Evolutionary conservation across 2,329 filamentous ascomycete species (phyloP).

Genomic region (Cladophialophora yegresii): DNA sequence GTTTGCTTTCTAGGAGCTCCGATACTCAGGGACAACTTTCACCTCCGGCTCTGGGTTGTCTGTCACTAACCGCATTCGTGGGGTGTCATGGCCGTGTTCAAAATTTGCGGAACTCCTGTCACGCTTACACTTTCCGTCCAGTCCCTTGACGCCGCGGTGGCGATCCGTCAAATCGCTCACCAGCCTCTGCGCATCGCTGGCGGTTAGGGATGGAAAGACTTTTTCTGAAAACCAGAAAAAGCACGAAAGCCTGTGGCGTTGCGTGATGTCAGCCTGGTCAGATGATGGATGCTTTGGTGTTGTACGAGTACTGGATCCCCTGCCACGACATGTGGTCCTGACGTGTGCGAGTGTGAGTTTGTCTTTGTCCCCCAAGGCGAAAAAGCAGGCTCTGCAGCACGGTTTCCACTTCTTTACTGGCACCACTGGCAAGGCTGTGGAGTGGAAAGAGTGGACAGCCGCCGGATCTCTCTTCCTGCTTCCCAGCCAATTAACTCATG

Average conservation of each 20-base stretch:
- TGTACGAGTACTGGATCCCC: background rate
- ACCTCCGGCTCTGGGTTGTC: background rate
- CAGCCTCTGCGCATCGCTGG: background rate
- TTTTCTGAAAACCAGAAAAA: background rate
- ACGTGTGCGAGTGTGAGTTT: background rate
- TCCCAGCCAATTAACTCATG: background rate
- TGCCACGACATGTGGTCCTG: background rate
- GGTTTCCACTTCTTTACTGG: background rate
- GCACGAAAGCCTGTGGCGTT: background rate
- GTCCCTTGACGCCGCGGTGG: background rate
- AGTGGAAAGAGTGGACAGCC: background rate
- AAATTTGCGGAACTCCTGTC: background rate
- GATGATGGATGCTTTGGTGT: background rate
- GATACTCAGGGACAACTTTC: background rate
- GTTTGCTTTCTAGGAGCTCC: background rate
- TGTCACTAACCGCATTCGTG: background rate
- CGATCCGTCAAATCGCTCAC: background rate
- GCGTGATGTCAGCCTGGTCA: background rate
- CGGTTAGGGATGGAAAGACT: background rate
- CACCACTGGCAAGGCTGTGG: background rate
- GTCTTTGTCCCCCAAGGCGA: background rate
- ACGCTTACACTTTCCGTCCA: background rate
- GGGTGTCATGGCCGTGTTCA: background rate
- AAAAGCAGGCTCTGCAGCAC: background rate
- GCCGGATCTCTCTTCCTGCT: background rate